phyloP scores from a whole-genome alignment of 306 rosid species.

The Quercus variabilis region DNA sequence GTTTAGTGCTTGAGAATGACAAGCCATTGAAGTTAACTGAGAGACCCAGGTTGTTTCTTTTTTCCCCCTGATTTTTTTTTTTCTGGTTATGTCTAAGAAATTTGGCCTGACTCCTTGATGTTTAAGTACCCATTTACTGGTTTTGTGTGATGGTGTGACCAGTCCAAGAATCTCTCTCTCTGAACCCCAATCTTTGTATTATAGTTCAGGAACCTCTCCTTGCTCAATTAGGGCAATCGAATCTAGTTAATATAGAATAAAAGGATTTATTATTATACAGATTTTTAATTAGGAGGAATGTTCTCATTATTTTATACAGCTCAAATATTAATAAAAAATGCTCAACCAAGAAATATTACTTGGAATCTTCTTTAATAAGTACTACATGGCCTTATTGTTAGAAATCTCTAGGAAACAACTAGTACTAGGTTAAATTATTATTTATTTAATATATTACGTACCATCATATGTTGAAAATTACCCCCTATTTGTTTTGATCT shows the following conservation, averaged over 20 bases:
- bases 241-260: neutral
- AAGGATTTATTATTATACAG: neutral
- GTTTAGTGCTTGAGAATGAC: slow-evolving; percentile 28
- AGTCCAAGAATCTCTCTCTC: slow-evolving; percentile 22
- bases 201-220: slow-evolving; percentile 30
- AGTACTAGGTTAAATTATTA: neutral
- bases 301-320: slow-evolving; percentile 26
- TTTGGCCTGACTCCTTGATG: slow-evolving; percentile 25
- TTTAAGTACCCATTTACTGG: slow-evolving; percentile 18
- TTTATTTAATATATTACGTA: neutral
- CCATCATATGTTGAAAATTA: neutral
- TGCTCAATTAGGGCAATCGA: slow-evolving; percentile 2
- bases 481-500: neutral
- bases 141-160: slow-evolving; percentile 19
- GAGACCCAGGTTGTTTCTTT: slow-evolving; percentile 23
- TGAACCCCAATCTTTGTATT: slow-evolving; percentile 22
- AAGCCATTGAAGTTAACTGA: slow-evolving; percentile 31
- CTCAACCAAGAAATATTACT: neutral
- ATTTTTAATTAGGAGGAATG: slow-evolving; percentile 16
- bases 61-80: slow-evolving; percentile 14
- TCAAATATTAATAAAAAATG: neutral
- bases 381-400: neutral
- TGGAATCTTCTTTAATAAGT: neutral
- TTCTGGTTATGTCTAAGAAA: slow-evolving; percentile 35
- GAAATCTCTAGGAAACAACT: neutral